Evolutionary conservation across 2,329 filamentous ascomycete species (phyloP), one percentile per base, ranked within the genome.

Genomic region (Fusarium buharicum): DNA sequence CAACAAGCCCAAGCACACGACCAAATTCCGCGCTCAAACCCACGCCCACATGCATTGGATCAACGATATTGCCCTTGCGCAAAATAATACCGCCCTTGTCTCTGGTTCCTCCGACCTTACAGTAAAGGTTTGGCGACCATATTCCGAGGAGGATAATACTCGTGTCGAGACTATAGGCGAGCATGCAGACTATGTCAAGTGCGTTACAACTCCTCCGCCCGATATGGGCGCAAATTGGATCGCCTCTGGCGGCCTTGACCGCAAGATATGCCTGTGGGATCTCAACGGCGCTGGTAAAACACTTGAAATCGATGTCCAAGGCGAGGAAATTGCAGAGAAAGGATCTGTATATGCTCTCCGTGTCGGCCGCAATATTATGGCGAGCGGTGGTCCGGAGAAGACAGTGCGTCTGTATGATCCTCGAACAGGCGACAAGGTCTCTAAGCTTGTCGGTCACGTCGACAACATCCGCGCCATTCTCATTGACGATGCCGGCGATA

Each of bases 121-220:
- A 9, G 93, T 97, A 73, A 95, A 96, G 76, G 79, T 96, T 70
- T 97, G 93, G 95, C 86, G 93, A 52, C 94, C 94, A 7, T 81
- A 87, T 61, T 84, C 85, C 11, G 72, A 79, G 20, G 86, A 86
- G 41, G 80, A 86, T 52, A 85, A 86, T 57, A 59, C 72, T 30
- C 72, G 71, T 43, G 72, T 76, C 20, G 82, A 89, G 45, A 92
- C 91, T 37, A 94, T 99, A 72, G 95, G 95, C 64, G 88, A 94
- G 70, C 95, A 99, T 76, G 90, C 89, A 70, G 95, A 99, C 81
- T 99, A 98, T 73, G 93, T 97, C 73, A 99, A 98, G 78, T 93
- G 92, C 67, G 84, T 99, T 33, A 92, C 93, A 16, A 90, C 91
- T 8, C 92, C 94, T 9, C 73, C 80, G 67, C 71, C 73, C 38